Evolutionary conservation across 2,329 filamentous ascomycete species (phyloP).

Genomic region (Fusarium sarcochroum): DNA sequence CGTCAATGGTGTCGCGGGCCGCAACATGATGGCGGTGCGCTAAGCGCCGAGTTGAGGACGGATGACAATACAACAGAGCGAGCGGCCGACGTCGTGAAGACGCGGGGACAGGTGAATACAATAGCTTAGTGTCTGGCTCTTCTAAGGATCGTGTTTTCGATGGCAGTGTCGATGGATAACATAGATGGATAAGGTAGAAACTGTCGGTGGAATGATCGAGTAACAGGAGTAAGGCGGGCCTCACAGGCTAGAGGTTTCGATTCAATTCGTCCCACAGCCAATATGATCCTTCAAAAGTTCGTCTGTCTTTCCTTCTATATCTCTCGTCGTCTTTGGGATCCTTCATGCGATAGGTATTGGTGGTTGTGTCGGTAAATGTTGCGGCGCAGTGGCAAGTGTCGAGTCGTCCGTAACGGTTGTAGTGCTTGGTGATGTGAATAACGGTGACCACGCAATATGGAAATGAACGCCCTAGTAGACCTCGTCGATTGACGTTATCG

Average conservation of each 20-base stretch:
- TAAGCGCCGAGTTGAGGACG: conserved; percentile 34
- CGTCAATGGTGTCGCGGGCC: conserved; percentile 91
- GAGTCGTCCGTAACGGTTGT: conserved; percentile 1
- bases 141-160: conserved; percentile 11
- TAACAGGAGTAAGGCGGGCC: conserved; percentile 3
- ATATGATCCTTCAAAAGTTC: conserved; percentile 1
- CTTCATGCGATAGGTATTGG: conserved; percentile 2
- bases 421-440: conserved; percentile 8
- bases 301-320: neutral
- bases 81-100: conserved; percentile 45
- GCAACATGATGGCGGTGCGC: conserved; percentile 75
- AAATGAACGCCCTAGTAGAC: conserved; percentile 4
- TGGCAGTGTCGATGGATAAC: conserved; percentile 16
- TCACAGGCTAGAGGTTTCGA: neutral
- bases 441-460: conserved; percentile 2
- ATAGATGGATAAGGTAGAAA: conserved; percentile 25
- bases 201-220: conserved; percentile 4
- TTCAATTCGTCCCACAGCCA: conserved; percentile 12
- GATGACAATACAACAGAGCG: conserved; percentile 23
- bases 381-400: conserved; percentile 30
- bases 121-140: conserved; percentile 11
- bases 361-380: conserved; percentile 22
- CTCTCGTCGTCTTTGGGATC: neutral
- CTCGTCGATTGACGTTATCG: conserved; percentile 6
- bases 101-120: conserved; percentile 31